These are phyloP conservation scores for Abrus precatorius DNA, from an alignment of 306 rosid genomes.

Conservation along the genomic window DNA sequence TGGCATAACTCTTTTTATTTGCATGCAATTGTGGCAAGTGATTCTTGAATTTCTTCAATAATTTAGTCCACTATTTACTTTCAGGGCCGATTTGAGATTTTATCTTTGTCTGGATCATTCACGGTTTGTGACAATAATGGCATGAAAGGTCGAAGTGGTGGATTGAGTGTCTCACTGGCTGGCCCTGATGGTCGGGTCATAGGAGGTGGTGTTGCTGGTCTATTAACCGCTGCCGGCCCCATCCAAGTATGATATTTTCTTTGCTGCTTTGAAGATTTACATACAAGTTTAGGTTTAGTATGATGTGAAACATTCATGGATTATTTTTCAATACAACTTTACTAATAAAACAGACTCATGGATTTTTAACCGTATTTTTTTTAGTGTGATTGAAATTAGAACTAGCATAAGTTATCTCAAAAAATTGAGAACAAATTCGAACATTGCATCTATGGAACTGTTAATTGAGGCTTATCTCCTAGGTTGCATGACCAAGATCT, in stretches of 20 bases:
- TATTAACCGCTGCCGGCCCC: slow-evolving; percentile 81
- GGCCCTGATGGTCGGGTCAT: slow-evolving; percentile 86
- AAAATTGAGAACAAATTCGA: background rate
- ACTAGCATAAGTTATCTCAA: slow-evolving; percentile 29
- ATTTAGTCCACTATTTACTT: slow-evolving; percentile 35
- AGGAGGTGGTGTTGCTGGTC: slow-evolving; percentile 87
- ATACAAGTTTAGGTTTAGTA: background rate
- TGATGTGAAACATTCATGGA: slow-evolving; percentile 11
- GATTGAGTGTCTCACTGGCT: slow-evolving; percentile 82
- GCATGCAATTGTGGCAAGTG: background rate
- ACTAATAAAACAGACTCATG: background rate
- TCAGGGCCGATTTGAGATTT: slow-evolving; percentile 90
- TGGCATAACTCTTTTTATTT: slow-evolving; percentile 21
- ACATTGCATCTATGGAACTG: background rate
- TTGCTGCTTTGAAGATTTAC: slow-evolving; percentile 10
- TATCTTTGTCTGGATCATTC: slow-evolving; percentile 81
- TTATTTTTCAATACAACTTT: background rate
- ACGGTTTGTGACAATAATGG: slow-evolving; percentile 54
- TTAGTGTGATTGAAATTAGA: slow-evolving; percentile 4
- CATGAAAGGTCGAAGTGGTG: slow-evolving; percentile 64
- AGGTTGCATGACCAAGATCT: slow-evolving; percentile 15
- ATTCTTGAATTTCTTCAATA: slow-evolving; percentile 20
- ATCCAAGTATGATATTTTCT: slow-evolving; percentile 63
- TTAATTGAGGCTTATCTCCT: background rate
- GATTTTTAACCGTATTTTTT: background rate